phyloP scores from a whole-genome alignment of 202 grass and related monocot genomes.

The Schoenoplectus triqueter region DNA sequence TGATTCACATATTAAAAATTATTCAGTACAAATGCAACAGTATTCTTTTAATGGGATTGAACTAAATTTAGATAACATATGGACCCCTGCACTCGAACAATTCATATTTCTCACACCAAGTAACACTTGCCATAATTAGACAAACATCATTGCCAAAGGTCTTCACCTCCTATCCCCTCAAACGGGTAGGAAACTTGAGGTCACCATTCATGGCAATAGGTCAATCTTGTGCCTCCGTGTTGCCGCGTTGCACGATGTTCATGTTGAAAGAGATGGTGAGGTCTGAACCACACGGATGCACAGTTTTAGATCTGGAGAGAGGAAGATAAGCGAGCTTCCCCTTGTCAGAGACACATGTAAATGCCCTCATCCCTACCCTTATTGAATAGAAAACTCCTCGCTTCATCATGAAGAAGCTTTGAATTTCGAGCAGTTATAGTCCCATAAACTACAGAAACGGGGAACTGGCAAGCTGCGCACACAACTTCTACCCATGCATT shows the following conservation, averaged over 20 bases:
- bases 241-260: neutral
- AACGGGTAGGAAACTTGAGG: neutral
- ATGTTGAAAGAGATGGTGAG: neutral
- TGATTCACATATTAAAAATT: too few relatives aligned
- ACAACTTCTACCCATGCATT: neutral
- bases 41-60: neutral
- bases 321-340: neutral
- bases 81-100: neutral
- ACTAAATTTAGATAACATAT: neutral
- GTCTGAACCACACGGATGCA: neutral
- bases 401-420: neutral
- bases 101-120: neutral
- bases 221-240: neutral
- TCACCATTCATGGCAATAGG: neutral
- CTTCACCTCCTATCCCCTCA: neutral
- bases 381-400: neutral
- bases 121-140: neutral
- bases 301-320: neutral
- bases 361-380: neutral
- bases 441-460: neutral
- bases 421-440: conserved; percentile 2
- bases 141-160: neutral
- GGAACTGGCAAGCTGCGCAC: neutral
- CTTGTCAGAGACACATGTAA: neutral
- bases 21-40: neutral